These are phyloP conservation scores for Microcyclosporella mali DNA, from an alignment of 2,329 filamentous ascomycete genomes.

Conservation along the genomic window DNA sequence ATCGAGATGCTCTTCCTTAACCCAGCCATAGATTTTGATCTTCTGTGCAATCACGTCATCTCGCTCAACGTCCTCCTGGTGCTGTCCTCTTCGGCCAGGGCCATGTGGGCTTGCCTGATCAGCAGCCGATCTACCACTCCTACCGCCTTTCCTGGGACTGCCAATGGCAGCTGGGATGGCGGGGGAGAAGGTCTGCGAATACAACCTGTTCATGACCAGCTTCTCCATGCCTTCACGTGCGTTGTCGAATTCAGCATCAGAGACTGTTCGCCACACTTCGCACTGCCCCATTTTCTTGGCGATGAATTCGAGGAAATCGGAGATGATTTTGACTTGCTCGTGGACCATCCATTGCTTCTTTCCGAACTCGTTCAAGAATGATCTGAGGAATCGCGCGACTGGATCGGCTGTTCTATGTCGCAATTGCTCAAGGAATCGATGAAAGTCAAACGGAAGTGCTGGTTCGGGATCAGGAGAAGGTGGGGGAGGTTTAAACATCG, in stretches of 20 bases:
- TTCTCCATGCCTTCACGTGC: slow-evolving; percentile 99
- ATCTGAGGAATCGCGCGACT: slow-evolving; percentile 89
- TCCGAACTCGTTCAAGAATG: slow-evolving; percentile 87
- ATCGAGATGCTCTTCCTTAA: slow-evolving; percentile 86
- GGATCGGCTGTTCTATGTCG: slow-evolving; percentile 97
- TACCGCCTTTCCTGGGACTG: slow-evolving; percentile 62
- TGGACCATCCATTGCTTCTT: slow-evolving; percentile 99
- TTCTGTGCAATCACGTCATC: slow-evolving; percentile 96
- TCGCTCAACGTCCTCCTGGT: slow-evolving; percentile 95
- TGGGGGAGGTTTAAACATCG: slow-evolving; percentile 53
- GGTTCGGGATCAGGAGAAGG: slow-evolving; percentile 61
- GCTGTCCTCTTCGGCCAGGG: slow-evolving; percentile 83
- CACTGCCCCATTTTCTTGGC: slow-evolving; percentile 97
- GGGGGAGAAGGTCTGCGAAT: slow-evolving; percentile 92
- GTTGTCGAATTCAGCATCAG: slow-evolving; percentile 96
- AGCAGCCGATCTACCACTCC: slow-evolving; percentile 46
- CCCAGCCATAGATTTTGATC: slow-evolving; percentile 94
- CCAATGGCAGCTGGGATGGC: slow-evolving; percentile 75
- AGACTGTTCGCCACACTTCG: slow-evolving; percentile 93
- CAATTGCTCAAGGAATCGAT: slow-evolving; percentile 91
- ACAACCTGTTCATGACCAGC: slow-evolving; percentile 95
- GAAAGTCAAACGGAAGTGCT: slow-evolving; percentile 88
- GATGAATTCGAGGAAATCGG: slow-evolving; percentile 93
- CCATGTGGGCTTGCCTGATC: slow-evolving; percentile 47
- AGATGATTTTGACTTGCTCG: slow-evolving; percentile 97